Evolutionary conservation across 495 filamentous ascomycete species (phyloP).

Genomic region (Parathielavia hyrcaniae): DNA sequence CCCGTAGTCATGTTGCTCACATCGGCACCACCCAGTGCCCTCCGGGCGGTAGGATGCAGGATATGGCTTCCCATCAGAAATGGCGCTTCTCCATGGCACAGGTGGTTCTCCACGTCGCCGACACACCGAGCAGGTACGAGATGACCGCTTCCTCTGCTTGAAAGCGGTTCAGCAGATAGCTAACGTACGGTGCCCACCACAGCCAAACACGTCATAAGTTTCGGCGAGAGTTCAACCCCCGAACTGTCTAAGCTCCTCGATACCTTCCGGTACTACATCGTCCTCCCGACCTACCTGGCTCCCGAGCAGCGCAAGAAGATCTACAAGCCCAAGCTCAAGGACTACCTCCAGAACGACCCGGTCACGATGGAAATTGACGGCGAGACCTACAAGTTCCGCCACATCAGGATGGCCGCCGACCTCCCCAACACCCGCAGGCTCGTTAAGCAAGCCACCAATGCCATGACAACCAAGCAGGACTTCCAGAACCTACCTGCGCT

Average conservation of each 20-base stretch:
- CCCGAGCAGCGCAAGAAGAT: conserved; percentile 50
- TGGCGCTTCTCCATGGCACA: conserved; percentile 8
- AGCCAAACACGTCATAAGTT: conserved; percentile 26
- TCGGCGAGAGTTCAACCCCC: conserved; percentile 31
- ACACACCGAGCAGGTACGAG: conserved; percentile 24
- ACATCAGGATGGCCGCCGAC: conserved; percentile 36
- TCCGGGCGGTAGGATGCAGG: conserved; percentile 20
- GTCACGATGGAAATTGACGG: conserved; percentile 55
- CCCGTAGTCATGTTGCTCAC: conserved; percentile 22
- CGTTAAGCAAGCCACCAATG: conserved; percentile 37
- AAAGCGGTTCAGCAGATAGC: background rate
- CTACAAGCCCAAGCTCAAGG: conserved; percentile 46
- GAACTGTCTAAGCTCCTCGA: conserved; percentile 40
- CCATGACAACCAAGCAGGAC: conserved; percentile 54
- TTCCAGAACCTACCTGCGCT: conserved; percentile 55
- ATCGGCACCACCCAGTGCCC: conserved; percentile 14
- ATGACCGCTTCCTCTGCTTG: too few relatives aligned
- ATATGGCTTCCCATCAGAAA: conserved; percentile 13
- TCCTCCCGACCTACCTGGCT: conserved; percentile 59
- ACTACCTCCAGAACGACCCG: conserved; percentile 51
- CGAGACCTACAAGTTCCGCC: conserved; percentile 50
- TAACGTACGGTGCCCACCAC: background rate
- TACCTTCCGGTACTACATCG: conserved; percentile 55
- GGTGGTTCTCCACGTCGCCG: conserved; percentile 25
- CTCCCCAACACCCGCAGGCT: conserved; percentile 31